Base-by-base conservation (phyloP, 2,329 filamentous ascomycete genomes). In the Zasmidium citrigriseum region DNA sequence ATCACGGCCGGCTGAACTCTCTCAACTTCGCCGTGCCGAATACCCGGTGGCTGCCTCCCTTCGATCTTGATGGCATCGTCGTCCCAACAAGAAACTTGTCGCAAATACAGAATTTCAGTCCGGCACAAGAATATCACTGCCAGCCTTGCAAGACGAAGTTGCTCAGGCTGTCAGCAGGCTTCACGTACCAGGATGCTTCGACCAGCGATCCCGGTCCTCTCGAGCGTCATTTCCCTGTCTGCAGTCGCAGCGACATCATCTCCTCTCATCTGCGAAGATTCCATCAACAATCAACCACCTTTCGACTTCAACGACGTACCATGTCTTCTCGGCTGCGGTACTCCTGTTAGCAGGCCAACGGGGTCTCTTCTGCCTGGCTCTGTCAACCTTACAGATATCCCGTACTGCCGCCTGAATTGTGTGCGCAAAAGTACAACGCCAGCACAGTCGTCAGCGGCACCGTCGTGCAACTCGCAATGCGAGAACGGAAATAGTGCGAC, bases 281-380 rank as follows among this genome's bases (percentile, higher is more conserved):
- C 5, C 20, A 51, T 51, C 27, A 14, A 24, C 27, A 27, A 23
- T 14, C 48, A 34, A n/a, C 25, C 24, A 20, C 48, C 48, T 2
- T 51, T 51, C 48, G 20, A 51, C 48, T 51, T 18, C 12, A 41
- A 20, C 25, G 48, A 51, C n/a, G 48, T 51, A 10, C 24, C 48
- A 21, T 51, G 48, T 16, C 48, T 51, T 14, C 48, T 51, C 10
- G 25, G 48, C 3, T 38, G 48, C 20, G 48, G 47, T 20, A 7
- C 16, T 2, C 14, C 4, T 10, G 18, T 51, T 9, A 34, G 25
- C 2, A 51, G 24, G 12, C 23, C 48, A 10, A 51, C 48, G 9
- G 48, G 48, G 7, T 21, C 23, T 27, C 27, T 51, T 11, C 25
- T 51, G 9, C 24, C 48, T 10, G 24, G 48, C 24, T 18, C 25